A percentile compares a stretch with the other conserved stretches of the same genome.
phyloP scores from a whole-genome alignment of 768 basidiomycete genomes.

The Serpula lacrymans region DNA sequence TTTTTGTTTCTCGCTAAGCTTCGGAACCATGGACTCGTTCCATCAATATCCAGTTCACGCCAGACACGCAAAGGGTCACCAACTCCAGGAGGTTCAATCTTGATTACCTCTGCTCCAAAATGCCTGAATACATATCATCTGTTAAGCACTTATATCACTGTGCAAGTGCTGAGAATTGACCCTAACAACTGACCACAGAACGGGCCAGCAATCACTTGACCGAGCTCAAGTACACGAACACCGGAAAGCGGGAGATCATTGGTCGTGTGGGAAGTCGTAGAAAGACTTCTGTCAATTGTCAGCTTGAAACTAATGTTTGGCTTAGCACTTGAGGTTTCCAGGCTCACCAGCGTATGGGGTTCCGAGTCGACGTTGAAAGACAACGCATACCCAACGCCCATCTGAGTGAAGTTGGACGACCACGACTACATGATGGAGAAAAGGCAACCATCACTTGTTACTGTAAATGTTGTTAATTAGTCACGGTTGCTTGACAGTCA shows the following conservation, averaged over 20 bases:
- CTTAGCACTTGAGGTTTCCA: too few relatives aligned
- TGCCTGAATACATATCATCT: constrained; percentile 37
- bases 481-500: too few relatives aligned
- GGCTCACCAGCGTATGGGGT: too few relatives aligned
- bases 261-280: constrained; percentile 3
- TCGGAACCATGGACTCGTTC: constrained; percentile 72
- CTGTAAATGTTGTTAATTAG: too few relatives aligned
- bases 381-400: too few relatives aligned
- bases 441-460: too few relatives aligned
- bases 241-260: constrained; percentile 56
- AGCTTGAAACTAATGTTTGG: too few relatives aligned
- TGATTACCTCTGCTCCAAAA: constrained; percentile 72
- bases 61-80: constrained; percentile 71
- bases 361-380: too few relatives aligned
- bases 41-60: constrained; percentile 69
- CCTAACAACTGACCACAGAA: constrained; percentile 72
- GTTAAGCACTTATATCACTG: not conserved
- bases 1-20: constrained; percentile 73
- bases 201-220: constrained; percentile 69
- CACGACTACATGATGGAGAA: too few relatives aligned
- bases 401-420: too few relatives aligned
- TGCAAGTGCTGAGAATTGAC: constrained; percentile 39
- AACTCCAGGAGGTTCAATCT: constrained; percentile 58
- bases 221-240: constrained; percentile 63
- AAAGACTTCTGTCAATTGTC: too few relatives aligned